These are phyloP conservation scores for Mariannaea sp. DNA, from an alignment of 2,329 filamentous ascomycete genomes.

Conservation along the genomic window DNA sequence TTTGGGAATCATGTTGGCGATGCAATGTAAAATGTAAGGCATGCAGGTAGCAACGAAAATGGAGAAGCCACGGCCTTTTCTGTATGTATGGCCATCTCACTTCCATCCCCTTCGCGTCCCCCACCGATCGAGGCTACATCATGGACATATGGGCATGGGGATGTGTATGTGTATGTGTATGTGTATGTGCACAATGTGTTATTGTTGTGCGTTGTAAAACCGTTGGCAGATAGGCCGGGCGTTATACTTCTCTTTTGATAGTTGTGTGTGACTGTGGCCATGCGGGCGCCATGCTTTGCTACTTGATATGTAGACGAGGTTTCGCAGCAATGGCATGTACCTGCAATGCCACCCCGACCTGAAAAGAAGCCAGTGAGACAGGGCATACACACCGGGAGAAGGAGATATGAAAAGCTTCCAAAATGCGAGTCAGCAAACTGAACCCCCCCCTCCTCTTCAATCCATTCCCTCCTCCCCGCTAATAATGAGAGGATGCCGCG, in stretches of 20 bases:
- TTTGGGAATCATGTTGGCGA: background rate
- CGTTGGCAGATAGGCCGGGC: constrained; percentile 1
- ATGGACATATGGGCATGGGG: constrained; percentile 1
- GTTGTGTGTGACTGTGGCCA: constrained; percentile 4
- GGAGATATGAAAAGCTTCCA: background rate
- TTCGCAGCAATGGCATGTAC: background rate
- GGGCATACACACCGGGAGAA: background rate
- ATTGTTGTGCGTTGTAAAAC: constrained; percentile 14
- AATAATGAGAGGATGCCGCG: background rate
- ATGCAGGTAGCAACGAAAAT: constrained; percentile 11
- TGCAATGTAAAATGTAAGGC: background rate
- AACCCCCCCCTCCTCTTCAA: background rate
- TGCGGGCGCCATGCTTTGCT: background rate
- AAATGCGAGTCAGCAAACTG: background rate
- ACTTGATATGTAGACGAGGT: background rate
- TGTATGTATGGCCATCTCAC: background rate
- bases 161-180: constrained; percentile 8
- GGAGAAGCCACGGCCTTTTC: background rate
- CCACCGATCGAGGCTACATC: background rate
- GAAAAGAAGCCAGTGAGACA: background rate
- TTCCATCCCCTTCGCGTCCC: background rate
- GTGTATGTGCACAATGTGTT: constrained; percentile 7
- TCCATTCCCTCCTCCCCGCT: background rate
- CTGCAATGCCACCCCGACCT: constrained; percentile 11
- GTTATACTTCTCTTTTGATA: background rate